Evolutionary conservation across 106 monocot genomes (phyloP), one percentile per base, ranked within the genome.

Genomic region (Allium fistulosum): DNA sequence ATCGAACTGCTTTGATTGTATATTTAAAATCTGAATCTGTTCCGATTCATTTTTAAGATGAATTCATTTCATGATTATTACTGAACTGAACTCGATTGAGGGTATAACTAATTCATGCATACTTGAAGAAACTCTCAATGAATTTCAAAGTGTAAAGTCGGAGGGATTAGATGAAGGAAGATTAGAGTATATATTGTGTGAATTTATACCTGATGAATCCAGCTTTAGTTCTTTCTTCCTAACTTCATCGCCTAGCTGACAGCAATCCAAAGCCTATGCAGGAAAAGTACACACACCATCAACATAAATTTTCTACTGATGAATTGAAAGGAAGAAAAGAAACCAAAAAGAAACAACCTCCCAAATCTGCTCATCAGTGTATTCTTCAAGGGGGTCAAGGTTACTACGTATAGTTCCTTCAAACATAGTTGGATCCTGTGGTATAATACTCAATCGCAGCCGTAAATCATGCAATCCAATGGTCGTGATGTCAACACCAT

Each of bases 341-440:
- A 11, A 61, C 1, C 58, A 11, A 61, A 61, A 18, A 55, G 3
- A 12, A 66, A 11, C 4, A 49, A 94, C 94, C 90, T 95, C 87
- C 94, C 94, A 95, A 12, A 95, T 88, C 18, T 87, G 78, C 17
- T 65, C 90, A 76, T 95, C 90, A 46, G 78, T 79, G 67, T 91
- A 85, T 71, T 95, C 88, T 65, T 82, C 83, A 49, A 91, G 79
- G 26, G 94, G 94, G 51, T 95, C 94, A 45, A 95, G 79, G 49
- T 95, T 95, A 73, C 60, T 83, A 8, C 95, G 75, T 7, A 95
- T 48, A 10, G 85, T 91, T 11, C 91, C 95, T 63, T 88, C 91
- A 76, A 95, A 94, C 94, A 94, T 94, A 18, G 90, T 90, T 47
- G 94, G 94, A 56, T 94, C 94, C 73, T 94, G 94, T 2, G 90